A percentile compares a stretch with the other conserved stretches of the same genome.
Conservation (phyloP, 768 basidiomycete species). For the Dentipellis fragilis region DNA sequence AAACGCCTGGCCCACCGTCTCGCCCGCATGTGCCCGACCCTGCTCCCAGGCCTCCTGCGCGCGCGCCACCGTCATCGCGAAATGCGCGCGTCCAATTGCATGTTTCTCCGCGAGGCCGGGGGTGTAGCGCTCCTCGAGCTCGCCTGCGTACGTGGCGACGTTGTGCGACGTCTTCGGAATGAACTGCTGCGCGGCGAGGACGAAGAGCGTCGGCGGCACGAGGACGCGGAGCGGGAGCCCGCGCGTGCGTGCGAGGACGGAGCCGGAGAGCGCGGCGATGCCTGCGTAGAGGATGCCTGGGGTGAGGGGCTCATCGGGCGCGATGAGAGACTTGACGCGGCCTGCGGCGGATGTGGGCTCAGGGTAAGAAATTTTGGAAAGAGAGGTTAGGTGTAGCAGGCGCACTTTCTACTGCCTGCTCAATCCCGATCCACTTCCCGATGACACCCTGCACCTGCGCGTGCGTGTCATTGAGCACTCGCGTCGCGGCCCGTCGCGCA, state of each 20-base stretch:
- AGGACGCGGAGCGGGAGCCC: conserved; percentile 54
- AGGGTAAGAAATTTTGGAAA: neutral
- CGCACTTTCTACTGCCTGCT: conserved; percentile 79
- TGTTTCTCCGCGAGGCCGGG: conserved; percentile 65
- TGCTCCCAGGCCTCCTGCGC: conserved; percentile 40
- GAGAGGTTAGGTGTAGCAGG: conserved; percentile 6
- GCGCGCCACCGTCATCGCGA: conserved; percentile 47
- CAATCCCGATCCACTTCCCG: conserved; percentile 76
- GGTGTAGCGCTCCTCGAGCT: conserved; percentile 61
- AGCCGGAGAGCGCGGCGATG: conserved; percentile 79
- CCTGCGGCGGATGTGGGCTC: conserved; percentile 29
- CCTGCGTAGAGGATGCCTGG: conserved; percentile 90
- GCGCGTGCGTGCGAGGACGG: conserved; percentile 77
- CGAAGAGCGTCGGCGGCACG: conserved; percentile 67
- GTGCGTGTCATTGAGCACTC: conserved; percentile 46
- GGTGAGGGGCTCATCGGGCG: conserved; percentile 72
- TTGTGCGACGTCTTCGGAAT: conserved; percentile 75
- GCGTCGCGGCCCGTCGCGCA: conserved; percentile 50
- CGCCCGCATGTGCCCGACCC: conserved; percentile 33
- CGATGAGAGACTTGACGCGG: conserved; percentile 74
- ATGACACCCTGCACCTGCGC: conserved; percentile 63
- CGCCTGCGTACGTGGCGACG: conserved; percentile 51
- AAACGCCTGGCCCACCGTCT: conserved; percentile 36
- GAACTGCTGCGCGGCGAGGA: conserved; percentile 70
- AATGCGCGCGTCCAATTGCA: conserved; percentile 50